phyloP scores from a whole-genome alignment of 1,284 basidiomycete species.

The Ustilago bromivora region DNA sequence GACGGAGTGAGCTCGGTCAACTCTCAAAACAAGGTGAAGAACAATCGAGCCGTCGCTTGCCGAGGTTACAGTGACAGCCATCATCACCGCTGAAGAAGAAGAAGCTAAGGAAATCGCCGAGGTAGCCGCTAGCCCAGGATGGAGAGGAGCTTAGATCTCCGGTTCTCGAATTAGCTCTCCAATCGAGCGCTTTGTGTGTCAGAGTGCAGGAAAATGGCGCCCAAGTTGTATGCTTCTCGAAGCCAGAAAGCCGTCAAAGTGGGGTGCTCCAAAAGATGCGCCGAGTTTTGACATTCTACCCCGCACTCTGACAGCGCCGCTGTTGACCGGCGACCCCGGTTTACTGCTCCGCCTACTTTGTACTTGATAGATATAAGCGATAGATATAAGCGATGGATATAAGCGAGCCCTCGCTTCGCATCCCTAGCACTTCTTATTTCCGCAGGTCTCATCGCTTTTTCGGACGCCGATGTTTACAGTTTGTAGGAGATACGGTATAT shows the following conservation, averaged over 20 bases:
- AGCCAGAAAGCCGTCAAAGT: slow-evolving; percentile 6
- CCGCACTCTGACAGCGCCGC: slow-evolving; percentile 2
- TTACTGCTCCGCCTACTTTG: not conserved
- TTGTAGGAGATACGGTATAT: not conserved
- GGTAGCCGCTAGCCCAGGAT: not conserved
- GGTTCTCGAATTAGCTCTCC: not conserved
- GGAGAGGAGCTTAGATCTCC: not conserved
- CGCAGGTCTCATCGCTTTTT: not conserved
- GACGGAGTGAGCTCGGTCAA: slow-evolving; percentile 4
- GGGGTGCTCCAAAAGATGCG: not conserved
- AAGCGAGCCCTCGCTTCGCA: slow-evolving; percentile 11
- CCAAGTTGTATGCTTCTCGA: not conserved
- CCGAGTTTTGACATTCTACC: slow-evolving; percentile 3
- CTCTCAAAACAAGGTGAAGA: not conserved
- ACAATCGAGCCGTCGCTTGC: not conserved
- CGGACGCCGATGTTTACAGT: not conserved
- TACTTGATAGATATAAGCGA: not conserved
- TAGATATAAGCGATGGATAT: not conserved
- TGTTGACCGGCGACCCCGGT: slow-evolving; percentile 1
- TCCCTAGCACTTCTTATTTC: not conserved
- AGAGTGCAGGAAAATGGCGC: not conserved
- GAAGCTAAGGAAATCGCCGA: not conserved
- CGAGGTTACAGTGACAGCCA: not conserved
- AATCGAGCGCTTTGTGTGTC: not conserved
- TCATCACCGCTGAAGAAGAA: not conserved